These are phyloP conservation scores for Solanum hybrid DNA, from an alignment of 305 asterid genomes.

Conservation along the genomic window DNA sequence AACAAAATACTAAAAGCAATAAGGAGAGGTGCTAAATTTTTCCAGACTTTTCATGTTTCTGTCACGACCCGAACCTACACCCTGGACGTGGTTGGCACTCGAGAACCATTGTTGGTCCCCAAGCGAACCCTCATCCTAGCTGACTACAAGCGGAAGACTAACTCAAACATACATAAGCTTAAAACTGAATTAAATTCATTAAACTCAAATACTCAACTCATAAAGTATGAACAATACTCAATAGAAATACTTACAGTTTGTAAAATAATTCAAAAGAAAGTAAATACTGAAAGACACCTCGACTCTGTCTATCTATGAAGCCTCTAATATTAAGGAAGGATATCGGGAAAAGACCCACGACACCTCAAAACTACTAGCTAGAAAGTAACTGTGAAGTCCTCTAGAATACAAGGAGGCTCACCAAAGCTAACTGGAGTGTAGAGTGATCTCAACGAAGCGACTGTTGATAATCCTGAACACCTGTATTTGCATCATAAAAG, in stretches of 20 bases:
- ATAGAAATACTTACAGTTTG: neutral
- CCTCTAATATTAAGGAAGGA: neutral
- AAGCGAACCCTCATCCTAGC: neutral
- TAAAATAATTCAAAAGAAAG: neutral
- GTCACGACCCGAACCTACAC: neutral
- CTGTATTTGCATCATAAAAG: neutral
- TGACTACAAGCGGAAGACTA: neutral
- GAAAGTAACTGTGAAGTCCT: neutral
- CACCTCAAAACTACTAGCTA: neutral
- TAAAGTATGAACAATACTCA: neutral
- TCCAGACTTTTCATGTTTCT: neutral
- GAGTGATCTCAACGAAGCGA: too few relatives aligned
- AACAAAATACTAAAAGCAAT: constrained; percentile 39
- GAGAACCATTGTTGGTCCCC: neutral
- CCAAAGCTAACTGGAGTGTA: neutral
- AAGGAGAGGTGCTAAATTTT: constrained; percentile 13
- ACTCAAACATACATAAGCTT: neutral
- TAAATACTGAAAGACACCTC: neutral
- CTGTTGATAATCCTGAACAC: neutral
- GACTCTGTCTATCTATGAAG: too few relatives aligned
- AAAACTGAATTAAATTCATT: too few relatives aligned
- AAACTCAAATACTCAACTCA: neutral
- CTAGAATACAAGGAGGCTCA: neutral
- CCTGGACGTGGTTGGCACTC: neutral
- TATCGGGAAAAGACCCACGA: neutral